A percentile compares a stretch with the other conserved stretches of the same genome.
phyloP scores from a whole-genome alignment of 192 early-diverging fungal species.

The Rhizophagus sp. region DNA sequence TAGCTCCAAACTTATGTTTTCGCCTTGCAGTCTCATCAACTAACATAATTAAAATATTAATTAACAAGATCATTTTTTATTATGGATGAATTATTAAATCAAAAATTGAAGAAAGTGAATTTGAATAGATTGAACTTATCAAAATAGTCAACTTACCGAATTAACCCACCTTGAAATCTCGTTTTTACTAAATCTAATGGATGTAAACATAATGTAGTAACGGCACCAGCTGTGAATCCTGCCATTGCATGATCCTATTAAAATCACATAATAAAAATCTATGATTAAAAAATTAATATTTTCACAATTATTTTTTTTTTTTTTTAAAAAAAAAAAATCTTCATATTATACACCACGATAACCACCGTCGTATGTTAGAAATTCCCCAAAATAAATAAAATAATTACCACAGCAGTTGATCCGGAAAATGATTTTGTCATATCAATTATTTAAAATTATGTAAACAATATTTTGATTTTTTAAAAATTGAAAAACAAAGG shows the following conservation, averaged over 20 bases:
- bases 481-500: no score
- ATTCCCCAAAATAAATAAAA: no score
- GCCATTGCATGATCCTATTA: constrained; percentile 84
- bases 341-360: no score
- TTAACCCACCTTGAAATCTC: constrained; percentile 71
- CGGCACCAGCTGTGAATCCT: constrained; percentile 82
- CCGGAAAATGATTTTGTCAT: no score
- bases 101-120: not conserved
- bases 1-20: constrained; percentile 63
- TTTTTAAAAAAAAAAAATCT: no score
- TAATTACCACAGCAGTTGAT: no score
- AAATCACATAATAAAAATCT: not conserved
- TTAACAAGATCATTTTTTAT: not conserved
- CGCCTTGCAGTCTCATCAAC: constrained; percentile 53
- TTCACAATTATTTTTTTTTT: no score
- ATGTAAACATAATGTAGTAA: constrained; percentile 81
- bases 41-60: not conserved
- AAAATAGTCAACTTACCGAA: not conserved
- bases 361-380: no score
- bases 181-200: constrained; percentile 96
- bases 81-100: not conserved
- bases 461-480: no score
- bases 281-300: no score
- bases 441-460: no score
- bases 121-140: not conserved